Conservation (phyloP, 1,284 basidiomycete species). For the Ganoderma meredithae region DNA sequence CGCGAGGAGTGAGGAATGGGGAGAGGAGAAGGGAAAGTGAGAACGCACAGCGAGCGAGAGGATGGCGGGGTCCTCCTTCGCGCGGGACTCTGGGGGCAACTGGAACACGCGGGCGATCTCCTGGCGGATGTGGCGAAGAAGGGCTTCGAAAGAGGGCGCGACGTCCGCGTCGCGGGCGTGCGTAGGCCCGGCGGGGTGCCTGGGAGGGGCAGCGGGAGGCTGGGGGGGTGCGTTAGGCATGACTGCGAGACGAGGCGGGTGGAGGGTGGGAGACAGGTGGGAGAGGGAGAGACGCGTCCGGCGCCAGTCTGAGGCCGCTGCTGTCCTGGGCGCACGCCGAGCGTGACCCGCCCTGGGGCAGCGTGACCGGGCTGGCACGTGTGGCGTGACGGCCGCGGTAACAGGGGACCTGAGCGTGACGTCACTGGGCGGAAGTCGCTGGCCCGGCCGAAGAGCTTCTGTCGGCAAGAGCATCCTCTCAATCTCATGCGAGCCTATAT, state of each 20-base stretch:
- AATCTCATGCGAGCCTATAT: not conserved
- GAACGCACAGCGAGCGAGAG: conserved; percentile 30
- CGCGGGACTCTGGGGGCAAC: conserved; percentile 28
- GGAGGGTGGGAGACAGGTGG: conserved; percentile 26
- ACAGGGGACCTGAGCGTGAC: conserved; percentile 15
- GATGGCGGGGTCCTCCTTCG: conserved; percentile 28
- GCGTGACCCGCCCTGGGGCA: conserved; percentile 22
- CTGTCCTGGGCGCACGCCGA: conserved; percentile 22
- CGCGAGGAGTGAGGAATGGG: conserved; percentile 23
- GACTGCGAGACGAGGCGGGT: conserved; percentile 20
- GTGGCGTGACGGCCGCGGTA: not conserved
- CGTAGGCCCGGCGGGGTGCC: conserved; percentile 7
- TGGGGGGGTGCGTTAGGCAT: conserved; percentile 19
- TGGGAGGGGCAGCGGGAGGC: conserved; percentile 17
- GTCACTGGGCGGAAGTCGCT: conserved; percentile 7
- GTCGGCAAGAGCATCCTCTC: not conserved
- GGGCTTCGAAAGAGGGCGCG: conserved; percentile 29
- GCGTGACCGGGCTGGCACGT: conserved; percentile 16
- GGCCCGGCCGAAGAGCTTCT: not conserved
- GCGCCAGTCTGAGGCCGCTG: conserved; percentile 20
- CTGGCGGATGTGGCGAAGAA: conserved; percentile 30
- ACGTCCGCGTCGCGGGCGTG: conserved; percentile 24
- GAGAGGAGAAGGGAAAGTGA: not conserved
- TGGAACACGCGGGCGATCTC: conserved; percentile 32
- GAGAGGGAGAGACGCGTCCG: conserved; percentile 35